A percentile compares a stretch with the other conserved stretches of the same genome.
These are phyloP conservation scores for Tolypocladium endophyticum DNA, from an alignment of 2,329 filamentous ascomycete species.

Conservation along the genomic window DNA sequence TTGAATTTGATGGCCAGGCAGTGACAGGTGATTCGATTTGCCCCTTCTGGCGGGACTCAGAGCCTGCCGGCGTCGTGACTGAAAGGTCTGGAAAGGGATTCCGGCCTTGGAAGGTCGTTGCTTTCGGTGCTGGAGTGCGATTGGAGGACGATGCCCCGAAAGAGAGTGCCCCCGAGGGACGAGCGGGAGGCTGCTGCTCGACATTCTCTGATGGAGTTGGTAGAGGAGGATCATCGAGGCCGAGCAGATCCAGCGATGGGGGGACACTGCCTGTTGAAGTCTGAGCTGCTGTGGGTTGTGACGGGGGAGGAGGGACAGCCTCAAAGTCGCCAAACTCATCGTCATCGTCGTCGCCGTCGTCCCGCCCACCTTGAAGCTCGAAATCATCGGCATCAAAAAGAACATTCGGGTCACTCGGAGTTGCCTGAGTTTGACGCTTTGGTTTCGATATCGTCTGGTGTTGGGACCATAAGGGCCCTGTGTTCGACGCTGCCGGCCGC, in stretches of 20 bases:
- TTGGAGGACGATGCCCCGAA: conserved; percentile 15
- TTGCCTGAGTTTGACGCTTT: conserved; percentile 12
- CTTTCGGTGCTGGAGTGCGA: conserved; percentile 38
- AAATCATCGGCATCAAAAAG: conserved; percentile 57
- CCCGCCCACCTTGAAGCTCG: conserved; percentile 27
- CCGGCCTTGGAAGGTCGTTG: conserved; percentile 41
- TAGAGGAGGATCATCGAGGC: conserved; percentile 21
- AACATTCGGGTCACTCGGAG: conserved; percentile 37
- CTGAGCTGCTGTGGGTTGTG: conserved; percentile 4
- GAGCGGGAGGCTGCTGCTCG: conserved; percentile 14
- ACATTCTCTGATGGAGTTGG: conserved; percentile 4
- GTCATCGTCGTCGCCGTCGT: conserved; percentile 36
- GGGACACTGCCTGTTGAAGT: conserved; percentile 9
- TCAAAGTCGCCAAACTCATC: conserved; percentile 54
- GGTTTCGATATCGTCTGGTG: conserved; percentile 2
- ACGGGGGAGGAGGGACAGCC: conserved; percentile 21
- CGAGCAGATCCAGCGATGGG: conserved; percentile 30
- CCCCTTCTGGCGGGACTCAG: conserved; percentile 21
- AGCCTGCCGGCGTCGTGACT: conserved; percentile 30
- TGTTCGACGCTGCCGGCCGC: background rate
- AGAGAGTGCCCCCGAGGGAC: conserved; percentile 18
- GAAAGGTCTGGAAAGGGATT: conserved; percentile 41
- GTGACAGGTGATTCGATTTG: conserved; percentile 29
- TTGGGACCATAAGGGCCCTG: conserved; percentile 2
- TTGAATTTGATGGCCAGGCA: conserved; percentile 27